These are phyloP conservation scores for Cytospora paraplurivora DNA, from an alignment of 2,329 filamentous ascomycete species.

Conservation along the genomic window DNA sequence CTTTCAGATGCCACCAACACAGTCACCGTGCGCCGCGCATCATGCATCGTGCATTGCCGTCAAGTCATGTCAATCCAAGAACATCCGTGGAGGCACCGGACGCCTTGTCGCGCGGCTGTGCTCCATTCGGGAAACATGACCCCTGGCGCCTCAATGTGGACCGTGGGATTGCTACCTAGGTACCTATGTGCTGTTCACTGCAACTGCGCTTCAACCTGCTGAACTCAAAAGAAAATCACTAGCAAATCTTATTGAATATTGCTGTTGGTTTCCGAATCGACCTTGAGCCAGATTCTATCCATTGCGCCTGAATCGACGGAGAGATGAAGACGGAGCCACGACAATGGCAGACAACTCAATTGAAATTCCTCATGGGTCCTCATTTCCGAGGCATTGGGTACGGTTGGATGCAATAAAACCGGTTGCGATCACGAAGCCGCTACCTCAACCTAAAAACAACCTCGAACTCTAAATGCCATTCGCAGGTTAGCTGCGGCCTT, in stretches of 20 bases:
- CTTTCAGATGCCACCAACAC: not conserved
- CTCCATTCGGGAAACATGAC: constrained; percentile 6
- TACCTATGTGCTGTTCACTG: constrained; percentile 9
- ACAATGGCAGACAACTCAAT: not conserved
- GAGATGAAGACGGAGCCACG: not conserved
- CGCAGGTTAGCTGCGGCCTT: too few relatives aligned
- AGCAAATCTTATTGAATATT: too few relatives aligned
- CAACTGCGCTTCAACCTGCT: not conserved
- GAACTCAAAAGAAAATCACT: too few relatives aligned
- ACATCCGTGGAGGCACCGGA: not conserved
- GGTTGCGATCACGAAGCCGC: not conserved
- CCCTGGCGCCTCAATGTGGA: constrained; percentile 17
- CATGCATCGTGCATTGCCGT: not conserved
- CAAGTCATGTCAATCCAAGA: constrained; percentile 4
- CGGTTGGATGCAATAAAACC: not conserved
- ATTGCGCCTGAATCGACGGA: not conserved
- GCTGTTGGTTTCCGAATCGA: too few relatives aligned
- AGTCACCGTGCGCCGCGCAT: constrained; percentile 6
- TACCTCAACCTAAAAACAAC: not conserved
- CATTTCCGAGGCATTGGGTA: not conserved
- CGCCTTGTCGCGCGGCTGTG: constrained; percentile 23
- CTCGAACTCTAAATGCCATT: not conserved
- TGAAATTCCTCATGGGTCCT: not conserved
- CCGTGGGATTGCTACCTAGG: not conserved
- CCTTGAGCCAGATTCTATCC: not conserved